phyloP scores from a whole-genome alignment of 768 basidiomycete species.

The Asterophora lycoperdoides region DNA sequence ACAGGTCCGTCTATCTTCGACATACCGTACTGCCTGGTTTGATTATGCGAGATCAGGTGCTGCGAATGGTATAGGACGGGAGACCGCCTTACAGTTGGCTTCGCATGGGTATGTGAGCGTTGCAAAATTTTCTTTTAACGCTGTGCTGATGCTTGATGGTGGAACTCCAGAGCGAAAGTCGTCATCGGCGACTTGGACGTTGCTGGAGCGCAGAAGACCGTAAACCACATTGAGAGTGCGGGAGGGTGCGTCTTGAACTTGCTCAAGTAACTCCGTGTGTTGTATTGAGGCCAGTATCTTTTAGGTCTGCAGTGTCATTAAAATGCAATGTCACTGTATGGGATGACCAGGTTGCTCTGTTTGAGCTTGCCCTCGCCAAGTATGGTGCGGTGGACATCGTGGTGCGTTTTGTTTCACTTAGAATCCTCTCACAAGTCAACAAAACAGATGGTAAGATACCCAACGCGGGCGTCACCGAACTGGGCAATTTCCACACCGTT shows the following conservation, averaged over 20 bases:
- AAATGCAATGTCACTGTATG: conserved; percentile 50
- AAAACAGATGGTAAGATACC: conserved; percentile 30
- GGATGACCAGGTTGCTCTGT: conserved; percentile 50
- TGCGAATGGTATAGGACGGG: conserved; percentile 51
- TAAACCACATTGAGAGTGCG: conserved; percentile 32
- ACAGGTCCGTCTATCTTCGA: conserved; percentile 36
- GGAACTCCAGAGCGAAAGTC: conserved; percentile 40
- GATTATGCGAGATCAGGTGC: conserved; percentile 30
- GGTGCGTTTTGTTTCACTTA: conserved; percentile 26
- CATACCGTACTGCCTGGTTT: neutral
- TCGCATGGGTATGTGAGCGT: conserved; percentile 38
- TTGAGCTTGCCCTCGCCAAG: conserved; percentile 41
- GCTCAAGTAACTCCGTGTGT: neutral
- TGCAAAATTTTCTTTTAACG: neutral
- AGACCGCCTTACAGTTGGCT: conserved; percentile 49
- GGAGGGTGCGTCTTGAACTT: conserved; percentile 41
- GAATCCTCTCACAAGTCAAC: neutral
- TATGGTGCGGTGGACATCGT: conserved; percentile 53
- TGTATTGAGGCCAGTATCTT: neutral
- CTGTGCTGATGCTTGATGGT: neutral
- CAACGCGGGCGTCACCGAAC: conserved; percentile 46
- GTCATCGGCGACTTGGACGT: conserved; percentile 51
- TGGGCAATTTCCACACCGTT: conserved; percentile 26
- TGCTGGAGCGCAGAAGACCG: conserved; percentile 35
- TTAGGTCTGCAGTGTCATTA: conserved; percentile 38